These are phyloP conservation scores for Boletus sp. DNA, from an alignment of 768 basidiomycete species.

Conservation along the genomic window DNA sequence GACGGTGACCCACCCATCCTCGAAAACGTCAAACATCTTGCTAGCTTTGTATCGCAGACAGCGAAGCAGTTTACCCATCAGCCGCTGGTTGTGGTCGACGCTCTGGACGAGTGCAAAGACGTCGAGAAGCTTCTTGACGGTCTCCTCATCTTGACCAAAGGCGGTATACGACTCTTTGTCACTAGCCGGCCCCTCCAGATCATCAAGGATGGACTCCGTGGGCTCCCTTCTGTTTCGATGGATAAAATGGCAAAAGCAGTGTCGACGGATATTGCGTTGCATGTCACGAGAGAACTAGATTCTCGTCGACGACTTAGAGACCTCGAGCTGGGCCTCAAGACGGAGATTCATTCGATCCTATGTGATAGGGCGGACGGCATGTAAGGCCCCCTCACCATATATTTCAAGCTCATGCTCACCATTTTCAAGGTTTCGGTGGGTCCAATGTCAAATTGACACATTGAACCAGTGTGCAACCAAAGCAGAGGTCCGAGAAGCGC, in stretches of 20 bases:
- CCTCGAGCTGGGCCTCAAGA: slow-evolving; percentile 6
- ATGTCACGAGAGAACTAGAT: slow-evolving; percentile 13
- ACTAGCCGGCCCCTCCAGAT: slow-evolving; percentile 16
- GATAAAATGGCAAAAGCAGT: background rate
- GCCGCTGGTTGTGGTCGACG: slow-evolving; percentile 18
- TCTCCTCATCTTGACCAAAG: background rate
- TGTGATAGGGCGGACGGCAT: slow-evolving; percentile 18
- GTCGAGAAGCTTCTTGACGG: slow-evolving; percentile 7
- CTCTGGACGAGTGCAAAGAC: slow-evolving; percentile 20
- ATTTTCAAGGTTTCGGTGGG: slow-evolving; percentile 10
- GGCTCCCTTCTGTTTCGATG: slow-evolving; percentile 9
- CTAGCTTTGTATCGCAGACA: background rate
- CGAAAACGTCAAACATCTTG: background rate
- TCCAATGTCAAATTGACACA: slow-evolving; percentile 20
- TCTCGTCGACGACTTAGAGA: slow-evolving; percentile 7
- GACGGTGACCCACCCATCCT: background rate
- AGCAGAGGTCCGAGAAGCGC: slow-evolving; percentile 11
- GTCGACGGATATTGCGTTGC: slow-evolving; percentile 11
- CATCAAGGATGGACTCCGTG: slow-evolving; percentile 5
- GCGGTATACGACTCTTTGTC: slow-evolving; percentile 11
- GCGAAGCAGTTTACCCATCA: background rate
- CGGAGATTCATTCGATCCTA: slow-evolving; percentile 5
- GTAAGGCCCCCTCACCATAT: background rate
- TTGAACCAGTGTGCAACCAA: slow-evolving; percentile 10
- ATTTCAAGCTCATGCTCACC: too few relatives aligned